Conservation (phyloP, 768 basidiomycete species). For the Tremella yokohamensis region DNA sequence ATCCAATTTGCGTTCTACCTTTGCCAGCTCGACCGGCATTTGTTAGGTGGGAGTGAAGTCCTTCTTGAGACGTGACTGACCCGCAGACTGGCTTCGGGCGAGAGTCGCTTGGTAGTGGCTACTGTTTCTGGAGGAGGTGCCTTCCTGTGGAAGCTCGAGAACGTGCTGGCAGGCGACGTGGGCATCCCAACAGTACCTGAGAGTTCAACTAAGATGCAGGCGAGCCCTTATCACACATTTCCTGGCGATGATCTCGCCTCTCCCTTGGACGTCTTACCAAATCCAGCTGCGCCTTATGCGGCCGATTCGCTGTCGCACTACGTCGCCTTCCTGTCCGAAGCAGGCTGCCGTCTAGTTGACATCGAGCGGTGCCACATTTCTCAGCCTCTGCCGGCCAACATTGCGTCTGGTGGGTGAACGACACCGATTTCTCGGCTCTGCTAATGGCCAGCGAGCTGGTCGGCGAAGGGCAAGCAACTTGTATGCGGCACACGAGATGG, state of each 20-base stretch:
- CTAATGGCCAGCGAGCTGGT: slow-evolving; percentile 49
- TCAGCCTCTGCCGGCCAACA: slow-evolving; percentile 28
- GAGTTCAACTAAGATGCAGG: slow-evolving; percentile 17
- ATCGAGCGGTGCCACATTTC: slow-evolving; percentile 26
- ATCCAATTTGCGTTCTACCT: slow-evolving; percentile 20
- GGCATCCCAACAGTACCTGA: neutral
- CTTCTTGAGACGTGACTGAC: slow-evolving; percentile 9
- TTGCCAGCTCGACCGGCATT: slow-evolving; percentile 41
- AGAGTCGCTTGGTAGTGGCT: slow-evolving; percentile 33
- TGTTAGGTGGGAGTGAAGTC: slow-evolving; percentile 22
- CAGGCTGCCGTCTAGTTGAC: slow-evolving; percentile 39
- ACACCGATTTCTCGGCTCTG: neutral
- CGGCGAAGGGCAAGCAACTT: slow-evolving; percentile 54
- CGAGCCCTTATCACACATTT: slow-evolving; percentile 35
- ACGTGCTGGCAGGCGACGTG: slow-evolving; percentile 25
- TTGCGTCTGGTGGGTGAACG: slow-evolving; percentile 35
- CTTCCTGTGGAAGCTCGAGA: slow-evolving; percentile 20
- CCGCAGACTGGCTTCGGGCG: slow-evolving; percentile 32
- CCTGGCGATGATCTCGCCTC: slow-evolving; percentile 19
- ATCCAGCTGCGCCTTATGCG: slow-evolving; percentile 32
- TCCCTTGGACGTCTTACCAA: slow-evolving; percentile 45
- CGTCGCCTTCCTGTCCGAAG: slow-evolving; percentile 20
- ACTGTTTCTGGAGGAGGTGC: slow-evolving; percentile 21
- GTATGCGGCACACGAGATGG: slow-evolving; percentile 48
- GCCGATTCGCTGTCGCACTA: slow-evolving; percentile 17